Conservation (phyloP, 1,139 yeast genomes). For the Blastobotrys proliferans region DNA sequence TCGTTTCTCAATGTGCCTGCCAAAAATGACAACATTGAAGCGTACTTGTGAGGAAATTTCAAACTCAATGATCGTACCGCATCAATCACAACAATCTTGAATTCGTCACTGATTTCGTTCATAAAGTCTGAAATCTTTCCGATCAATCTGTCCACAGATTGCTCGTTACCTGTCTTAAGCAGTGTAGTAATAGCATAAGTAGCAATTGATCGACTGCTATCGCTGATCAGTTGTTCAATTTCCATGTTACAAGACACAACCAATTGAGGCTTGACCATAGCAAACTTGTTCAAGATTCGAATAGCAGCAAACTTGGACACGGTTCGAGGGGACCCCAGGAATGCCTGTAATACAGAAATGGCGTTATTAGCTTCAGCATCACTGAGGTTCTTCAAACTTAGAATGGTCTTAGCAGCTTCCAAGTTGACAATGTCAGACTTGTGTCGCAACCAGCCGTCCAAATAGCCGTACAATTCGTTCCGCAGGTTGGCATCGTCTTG, state of each 20-base stretch:
- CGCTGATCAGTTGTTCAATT: constrained; percentile 81
- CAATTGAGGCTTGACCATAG: constrained; percentile 76
- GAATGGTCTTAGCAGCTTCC: constrained; percentile 86
- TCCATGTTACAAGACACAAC: constrained; percentile 73
- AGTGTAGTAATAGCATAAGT: constrained; percentile 97
- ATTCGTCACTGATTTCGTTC: constrained; percentile 94
- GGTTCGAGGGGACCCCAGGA: constrained; percentile 83
- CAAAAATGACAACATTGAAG: constrained; percentile 74
- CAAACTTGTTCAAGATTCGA: constrained; percentile 79
- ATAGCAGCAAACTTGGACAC: constrained; percentile 92
- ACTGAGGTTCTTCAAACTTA: constrained; percentile 55
- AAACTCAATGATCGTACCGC: constrained; percentile 89
- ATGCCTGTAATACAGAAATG: constrained; percentile 65
- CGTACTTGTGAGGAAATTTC: constrained; percentile 89
- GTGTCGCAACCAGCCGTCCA: constrained; percentile 70
- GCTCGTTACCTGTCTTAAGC: constrained; percentile 90
- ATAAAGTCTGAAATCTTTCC: constrained; percentile 82
- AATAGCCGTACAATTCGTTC: constrained; percentile 53
- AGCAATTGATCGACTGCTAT: constrained; percentile 86
- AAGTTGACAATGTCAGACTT: constrained; percentile 87
- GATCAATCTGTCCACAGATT: constrained; percentile 84
- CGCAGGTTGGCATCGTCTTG: constrained; percentile 50
- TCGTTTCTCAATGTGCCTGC: constrained; percentile 86
- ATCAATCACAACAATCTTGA: constrained; percentile 89
- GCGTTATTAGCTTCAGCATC: constrained; percentile 64